Base-by-base conservation (phyloP, 1,284 basidiomycete genomes). In the Exobasidium rhododendri region DNA sequence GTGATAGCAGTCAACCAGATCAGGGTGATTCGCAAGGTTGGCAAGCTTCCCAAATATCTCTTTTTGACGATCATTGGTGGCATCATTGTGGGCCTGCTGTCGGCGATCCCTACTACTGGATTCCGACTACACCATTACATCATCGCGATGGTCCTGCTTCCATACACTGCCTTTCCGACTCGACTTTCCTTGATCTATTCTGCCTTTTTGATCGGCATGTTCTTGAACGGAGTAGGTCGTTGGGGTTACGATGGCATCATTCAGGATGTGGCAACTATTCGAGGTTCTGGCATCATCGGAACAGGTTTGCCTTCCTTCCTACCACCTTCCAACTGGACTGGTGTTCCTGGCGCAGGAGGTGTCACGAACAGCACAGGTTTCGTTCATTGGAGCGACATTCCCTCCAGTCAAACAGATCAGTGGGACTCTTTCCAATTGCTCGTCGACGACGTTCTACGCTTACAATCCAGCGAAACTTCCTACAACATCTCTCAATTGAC, bases 361-460 rank as follows among this genome's bases (percentile, higher is more conserved):
- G n/a, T n/a, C 14, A 68, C 64, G n/a, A 44, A 35, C 14, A 22
- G n/a, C 6, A 55, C 52, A 22, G 59, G 63, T 32, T 31, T 46
- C 46, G 70, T 74, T 62, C 83, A 90, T 1, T 93, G 91, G 91
- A 82, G 82, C 46, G 68, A 80, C 0, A 82, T 89, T n/a, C 77
- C 81, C 0, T 79, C 84, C 0, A 77, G 82, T 10, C 68, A 78
- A 28, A 31, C 28, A 1, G 56, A 73, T 56, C 22, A 30, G 17
- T 92, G 88, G 88, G 86, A 89, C 71, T 88, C 88, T 0, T 92
- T 90, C 72, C 82, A 86, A 0, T 83, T 94, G 40, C 83, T 94
- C 7, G 85, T 94, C 6, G 90, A 94, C 75, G 92, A 93, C 70
- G 91, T 94, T 0, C 85, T 91, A 74, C 84, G 88, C 62, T 91